These are phyloP conservation scores for Geoglossum cookeanum DNA, from an alignment of 2,329 filamentous ascomycete species.

Conservation along the genomic window DNA sequence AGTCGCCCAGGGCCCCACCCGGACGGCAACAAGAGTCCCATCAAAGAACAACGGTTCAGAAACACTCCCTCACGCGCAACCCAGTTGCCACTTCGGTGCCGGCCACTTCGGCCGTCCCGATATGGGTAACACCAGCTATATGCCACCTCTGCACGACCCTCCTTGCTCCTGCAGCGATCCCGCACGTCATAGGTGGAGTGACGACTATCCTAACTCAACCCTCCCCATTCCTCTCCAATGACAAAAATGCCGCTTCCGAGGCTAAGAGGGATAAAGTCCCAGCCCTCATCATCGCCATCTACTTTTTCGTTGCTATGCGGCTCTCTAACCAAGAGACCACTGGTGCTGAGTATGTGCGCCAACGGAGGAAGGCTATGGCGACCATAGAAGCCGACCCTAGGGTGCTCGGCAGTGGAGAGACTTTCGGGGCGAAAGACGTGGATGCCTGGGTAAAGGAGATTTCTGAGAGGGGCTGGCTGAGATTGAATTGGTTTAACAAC, in stretches of 20 bases:
- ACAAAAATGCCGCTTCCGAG: conserved; percentile 20
- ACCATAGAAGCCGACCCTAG: conserved; percentile 17
- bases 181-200: conserved; percentile 57
- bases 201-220: conserved; percentile 30
- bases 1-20: not conserved
- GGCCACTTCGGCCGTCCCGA: not conserved
- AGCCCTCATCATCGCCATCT: conserved; percentile 39
- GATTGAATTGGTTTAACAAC: conserved; percentile 50
- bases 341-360: conserved; percentile 26
- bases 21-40: not conserved
- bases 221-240: conserved; percentile 6
- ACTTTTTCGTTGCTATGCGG: conserved; percentile 38
- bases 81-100: too few species aligned
- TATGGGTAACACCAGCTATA: conserved; percentile 53
- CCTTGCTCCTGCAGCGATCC: conserved; percentile 40
- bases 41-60: not conserved
- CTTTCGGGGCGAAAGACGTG: conserved; percentile 19
- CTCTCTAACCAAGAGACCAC: conserved; percentile 22
- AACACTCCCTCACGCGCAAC: not conserved
- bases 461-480: conserved; percentile 27
- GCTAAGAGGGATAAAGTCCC: conserved; percentile 31
- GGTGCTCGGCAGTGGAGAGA: conserved; percentile 12
- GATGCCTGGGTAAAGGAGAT: conserved; percentile 42
- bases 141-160: conserved; percentile 45
- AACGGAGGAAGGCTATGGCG: conserved; percentile 28